Conservation (phyloP, 805 yeast genomes). For the Peterozyma toletana region DNA sequence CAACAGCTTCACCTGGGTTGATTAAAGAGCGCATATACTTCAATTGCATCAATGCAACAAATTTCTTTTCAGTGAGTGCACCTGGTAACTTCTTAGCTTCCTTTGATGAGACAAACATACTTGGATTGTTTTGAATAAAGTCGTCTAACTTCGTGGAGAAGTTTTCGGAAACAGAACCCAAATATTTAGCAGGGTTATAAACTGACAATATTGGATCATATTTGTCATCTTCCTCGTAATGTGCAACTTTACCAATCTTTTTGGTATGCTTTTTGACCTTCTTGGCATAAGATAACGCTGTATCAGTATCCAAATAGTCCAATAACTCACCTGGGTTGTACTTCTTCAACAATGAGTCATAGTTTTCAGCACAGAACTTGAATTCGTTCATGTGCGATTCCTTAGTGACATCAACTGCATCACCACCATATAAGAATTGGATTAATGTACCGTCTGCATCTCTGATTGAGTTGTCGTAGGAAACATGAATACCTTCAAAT, state of each 20-base stretch:
- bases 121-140: constrained; percentile 51
- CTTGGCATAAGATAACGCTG: constrained; percentile 75
- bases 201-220: constrained; percentile 86
- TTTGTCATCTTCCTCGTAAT: constrained; percentile 53
- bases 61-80: constrained; percentile 67
- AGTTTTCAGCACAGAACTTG: constrained; percentile 87
- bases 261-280: constrained; percentile 67
- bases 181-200: constrained; percentile 80
- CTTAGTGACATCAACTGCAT: constrained; percentile 87
- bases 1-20: constrained; percentile 97
- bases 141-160: constrained; percentile 76
- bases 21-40: constrained; percentile 95
- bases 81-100: constrained; percentile 32
- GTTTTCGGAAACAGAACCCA: constrained; percentile 89
- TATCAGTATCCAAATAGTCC: constrained; percentile 74
- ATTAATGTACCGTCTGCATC: constrained; percentile 91
- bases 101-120: constrained; percentile 47
- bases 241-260: constrained; percentile 58
- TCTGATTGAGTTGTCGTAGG: constrained; percentile 92
- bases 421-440: constrained; percentile 97
- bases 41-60: constrained; percentile 94
- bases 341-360: constrained; percentile 76
- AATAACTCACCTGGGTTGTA: constrained; percentile 74
- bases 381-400: constrained; percentile 93
- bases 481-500: constrained; percentile 91